Evolutionary conservation across 371 early-diverging fungal species (phyloP), one percentile per base, ranked within the genome.

Genomic region (Lichtheimia ramosa): DNA sequence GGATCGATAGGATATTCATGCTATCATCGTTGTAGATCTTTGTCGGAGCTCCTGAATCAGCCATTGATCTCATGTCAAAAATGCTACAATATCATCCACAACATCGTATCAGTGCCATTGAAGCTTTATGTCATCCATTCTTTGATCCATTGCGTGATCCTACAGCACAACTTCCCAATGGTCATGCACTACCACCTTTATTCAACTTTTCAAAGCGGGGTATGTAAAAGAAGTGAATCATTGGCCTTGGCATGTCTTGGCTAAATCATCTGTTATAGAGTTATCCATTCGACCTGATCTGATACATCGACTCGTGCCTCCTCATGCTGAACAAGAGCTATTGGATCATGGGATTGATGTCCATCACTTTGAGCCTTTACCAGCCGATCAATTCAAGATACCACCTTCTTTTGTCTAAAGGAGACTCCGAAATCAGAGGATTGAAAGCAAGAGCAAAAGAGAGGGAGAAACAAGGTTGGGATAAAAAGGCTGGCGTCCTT

Each of bases 21-120:
- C 39, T 51, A 20, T 52, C 21, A 27, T 48, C 21, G 2, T 12
- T 27, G 24, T 50, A 61, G 62, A 61, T 61, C 23, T 61, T 61
- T 51, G 55, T 54, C 40, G 50, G 50, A n/a, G 85, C 89, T 43
- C 84, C 90, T 28, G 86, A 89, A 52, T 94, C 93, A 58, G 90
- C 95, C 3, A 77, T 97, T 61, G 94, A 94, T 57, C 75, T 99
- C 34, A 83, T 99, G 43, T 79, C 88, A 24, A 88, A 85, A 55
- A 87, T 99, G 59, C 78, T 99, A 48, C 92, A 94, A 59, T 99
- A 99, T 83, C 94, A 96, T 58, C 99, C 99, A 0, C 76, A 85
- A 40, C 71, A 81, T 49, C 86, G 99, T 51, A 82, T 93, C 58
- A 93, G 94, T 16, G 94, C 99, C 15, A 85, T 93, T 65, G 93